Percentiles rank a stretch among this genome's conserved stretches.
phyloP scores from a whole-genome alignment of 805 yeast species.

The Ogataea chonburiensis region DNA sequence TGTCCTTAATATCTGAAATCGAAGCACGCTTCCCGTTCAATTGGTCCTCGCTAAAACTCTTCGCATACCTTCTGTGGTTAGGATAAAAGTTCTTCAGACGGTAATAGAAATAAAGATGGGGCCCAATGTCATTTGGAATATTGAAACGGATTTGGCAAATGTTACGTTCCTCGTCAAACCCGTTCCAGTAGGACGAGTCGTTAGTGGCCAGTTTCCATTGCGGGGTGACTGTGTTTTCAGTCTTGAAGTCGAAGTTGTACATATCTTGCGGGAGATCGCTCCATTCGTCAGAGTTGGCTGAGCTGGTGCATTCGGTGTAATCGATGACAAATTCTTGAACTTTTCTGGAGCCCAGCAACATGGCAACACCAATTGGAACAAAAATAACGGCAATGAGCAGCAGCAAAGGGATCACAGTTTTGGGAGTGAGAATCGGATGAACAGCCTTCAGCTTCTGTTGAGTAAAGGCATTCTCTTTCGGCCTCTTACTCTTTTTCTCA shows the following conservation, averaged over 20 bases:
- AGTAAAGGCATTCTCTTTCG: conserved; percentile 58
- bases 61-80: conserved; percentile 93
- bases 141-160: conserved; percentile 73
- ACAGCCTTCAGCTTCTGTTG: conserved; percentile 55
- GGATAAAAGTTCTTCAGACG: conserved; percentile 84
- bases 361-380: conserved; percentile 88
- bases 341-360: conserved; percentile 68
- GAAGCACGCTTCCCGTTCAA: conserved; percentile 70
- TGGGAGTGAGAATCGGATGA: conserved; percentile 86
- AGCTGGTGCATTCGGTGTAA: conserved; percentile 63
- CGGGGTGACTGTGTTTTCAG: conserved; percentile 41
- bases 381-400: conserved; percentile 73
- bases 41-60: conserved; percentile 78
- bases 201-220: conserved; percentile 61
- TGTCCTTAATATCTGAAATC: conserved; percentile 49
- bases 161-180: conserved; percentile 44
- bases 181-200: conserved; percentile 39
- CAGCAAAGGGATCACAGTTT: conserved; percentile 83
- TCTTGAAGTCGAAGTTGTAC: conserved; percentile 58
- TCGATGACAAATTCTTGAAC: conserved; percentile 78
- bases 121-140: conserved; percentile 67
- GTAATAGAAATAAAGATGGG: conserved; percentile 78
- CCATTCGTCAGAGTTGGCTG: conserved; percentile 47
- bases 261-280: conserved; percentile 59
- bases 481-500: conserved; percentile 55